A percentile compares a stretch with the other conserved stretches of the same genome.
phyloP scores from a whole-genome alignment of 2,329 filamentous ascomycete genomes.

The Rhinocladiella similis region DNA sequence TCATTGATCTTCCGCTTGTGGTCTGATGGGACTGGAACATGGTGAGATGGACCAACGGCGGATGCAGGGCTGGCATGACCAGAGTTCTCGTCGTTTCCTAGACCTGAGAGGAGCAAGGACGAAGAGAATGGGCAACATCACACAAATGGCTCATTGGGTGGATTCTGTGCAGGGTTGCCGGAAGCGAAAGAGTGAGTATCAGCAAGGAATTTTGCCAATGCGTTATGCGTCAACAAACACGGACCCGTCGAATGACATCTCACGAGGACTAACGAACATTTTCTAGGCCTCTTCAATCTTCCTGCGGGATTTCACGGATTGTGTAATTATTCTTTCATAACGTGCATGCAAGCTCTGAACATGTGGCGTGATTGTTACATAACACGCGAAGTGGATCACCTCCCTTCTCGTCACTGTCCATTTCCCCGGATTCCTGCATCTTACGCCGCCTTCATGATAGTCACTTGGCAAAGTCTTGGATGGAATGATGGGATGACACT shows the following conservation, averaged over 20 bases:
- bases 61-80: not conserved
- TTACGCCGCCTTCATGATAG: not conserved
- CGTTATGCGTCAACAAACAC: not conserved
- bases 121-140: not conserved
- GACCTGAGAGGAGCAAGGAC: not conserved
- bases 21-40: not conserved
- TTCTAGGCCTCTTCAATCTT: not conserved
- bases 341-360: not conserved
- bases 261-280: not conserved
- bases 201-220: not conserved
- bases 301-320: not conserved
- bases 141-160: conserved; percentile 6
- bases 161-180: not conserved
- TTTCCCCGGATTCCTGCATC: not conserved
- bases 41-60: not conserved
- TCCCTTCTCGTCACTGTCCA: not conserved
- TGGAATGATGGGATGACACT: no score
- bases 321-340: not conserved
- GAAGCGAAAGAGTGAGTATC: not conserved
- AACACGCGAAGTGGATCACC: not conserved
- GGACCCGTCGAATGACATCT: not conserved
- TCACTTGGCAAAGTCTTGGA: not conserved
- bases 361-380: not conserved
- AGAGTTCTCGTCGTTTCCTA: not conserved
- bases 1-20: not conserved